These are phyloP conservation scores for Eucalyptus brandiana DNA, from an alignment of 345 rosid species.

Conservation along the genomic window DNA sequence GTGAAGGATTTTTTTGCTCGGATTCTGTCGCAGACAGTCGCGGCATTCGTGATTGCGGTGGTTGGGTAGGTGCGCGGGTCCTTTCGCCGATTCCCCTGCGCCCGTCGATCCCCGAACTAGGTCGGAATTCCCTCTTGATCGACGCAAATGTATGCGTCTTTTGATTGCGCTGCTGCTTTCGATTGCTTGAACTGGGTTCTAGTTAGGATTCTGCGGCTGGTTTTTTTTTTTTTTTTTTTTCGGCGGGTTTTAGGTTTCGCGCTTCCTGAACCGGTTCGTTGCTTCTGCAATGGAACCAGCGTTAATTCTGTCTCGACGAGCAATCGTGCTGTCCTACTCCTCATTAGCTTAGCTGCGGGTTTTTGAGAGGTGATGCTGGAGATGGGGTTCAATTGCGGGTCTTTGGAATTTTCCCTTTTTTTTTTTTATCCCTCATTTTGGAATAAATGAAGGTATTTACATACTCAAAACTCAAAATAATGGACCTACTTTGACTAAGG, in stretches of 20 bases:
- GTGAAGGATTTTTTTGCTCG: neutral
- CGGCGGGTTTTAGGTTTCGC: neutral
- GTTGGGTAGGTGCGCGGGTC: neutral
- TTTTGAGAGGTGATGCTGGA: neutral
- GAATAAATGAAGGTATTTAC: too few relatives aligned
- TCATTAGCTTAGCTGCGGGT: neutral
- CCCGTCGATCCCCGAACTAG: neutral
- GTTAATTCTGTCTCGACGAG: neutral
- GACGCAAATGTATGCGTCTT: neutral
- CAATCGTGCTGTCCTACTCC: neutral
- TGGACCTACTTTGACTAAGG: too few relatives aligned
- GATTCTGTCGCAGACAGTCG: neutral
- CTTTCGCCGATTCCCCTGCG: neutral
- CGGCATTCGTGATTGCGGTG: neutral
- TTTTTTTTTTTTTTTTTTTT: too few relatives aligned
- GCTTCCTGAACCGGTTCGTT: neutral
- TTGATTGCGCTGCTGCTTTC: neutral
- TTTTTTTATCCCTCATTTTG: too few relatives aligned
- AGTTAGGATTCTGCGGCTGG: too few relatives aligned
- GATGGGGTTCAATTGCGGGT: neutral
- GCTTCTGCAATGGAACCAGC: neutral
- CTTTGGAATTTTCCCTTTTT: too few relatives aligned
- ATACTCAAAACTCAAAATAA: too few relatives aligned
- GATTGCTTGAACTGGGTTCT: neutral
- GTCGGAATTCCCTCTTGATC: neutral